A percentile compares a stretch with the other conserved stretches of the same genome.
Evolutionary conservation across 2,329 filamentous ascomycete genomes (phyloP).

Genomic region (Piedraia hortae): DNA sequence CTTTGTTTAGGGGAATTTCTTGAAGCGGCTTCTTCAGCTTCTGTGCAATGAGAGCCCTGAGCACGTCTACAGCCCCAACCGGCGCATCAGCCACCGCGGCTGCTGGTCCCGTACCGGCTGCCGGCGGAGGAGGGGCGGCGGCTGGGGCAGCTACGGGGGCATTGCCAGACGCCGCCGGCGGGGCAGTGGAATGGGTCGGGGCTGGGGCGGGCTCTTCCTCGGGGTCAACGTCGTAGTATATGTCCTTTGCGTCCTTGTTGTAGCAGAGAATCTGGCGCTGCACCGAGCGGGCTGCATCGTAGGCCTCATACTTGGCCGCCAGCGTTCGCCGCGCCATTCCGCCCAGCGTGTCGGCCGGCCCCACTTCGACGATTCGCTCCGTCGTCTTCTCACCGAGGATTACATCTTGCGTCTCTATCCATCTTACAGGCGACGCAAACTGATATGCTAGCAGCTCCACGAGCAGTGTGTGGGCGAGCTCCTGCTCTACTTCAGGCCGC

Average conservation of each 20-base stretch:
- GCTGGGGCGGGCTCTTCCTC: conserved; percentile 51
- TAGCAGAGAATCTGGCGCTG: conserved; percentile 96
- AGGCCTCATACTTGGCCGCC: conserved; percentile 92
- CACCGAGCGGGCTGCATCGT: conserved; percentile 87
- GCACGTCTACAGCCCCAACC: conserved; percentile 66
- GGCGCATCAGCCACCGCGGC: conserved; percentile 66
- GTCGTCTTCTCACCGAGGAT: conserved; percentile 88
- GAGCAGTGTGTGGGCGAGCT: conserved; percentile 91
- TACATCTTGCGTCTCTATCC: conserved; percentile 99
- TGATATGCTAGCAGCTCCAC: conserved; percentile 98
- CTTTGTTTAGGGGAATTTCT: conserved; percentile 80
- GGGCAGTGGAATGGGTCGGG: conserved; percentile 20
- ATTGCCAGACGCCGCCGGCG: conserved; percentile 20
- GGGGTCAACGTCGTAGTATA: conserved; percentile 96
- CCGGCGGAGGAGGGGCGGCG: conserved; percentile 27
- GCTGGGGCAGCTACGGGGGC: conserved; percentile 27
- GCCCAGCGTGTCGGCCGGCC: conserved; percentile 84
- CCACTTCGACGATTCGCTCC: conserved; percentile 92
- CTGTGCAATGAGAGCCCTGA: conserved; percentile 72
- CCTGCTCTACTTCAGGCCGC: conserved; percentile 97
- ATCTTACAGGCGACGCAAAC: conserved; percentile 93
- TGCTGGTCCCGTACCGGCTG: conserved; percentile 55
- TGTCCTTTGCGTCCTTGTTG: conserved; percentile 97
- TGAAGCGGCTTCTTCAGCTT: conserved; percentile 85
- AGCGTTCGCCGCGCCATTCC: conserved; percentile 93